Evolutionary conservation across 768 basidiomycete species (phyloP).

Genomic region (Austroboletus eburneus): DNA sequence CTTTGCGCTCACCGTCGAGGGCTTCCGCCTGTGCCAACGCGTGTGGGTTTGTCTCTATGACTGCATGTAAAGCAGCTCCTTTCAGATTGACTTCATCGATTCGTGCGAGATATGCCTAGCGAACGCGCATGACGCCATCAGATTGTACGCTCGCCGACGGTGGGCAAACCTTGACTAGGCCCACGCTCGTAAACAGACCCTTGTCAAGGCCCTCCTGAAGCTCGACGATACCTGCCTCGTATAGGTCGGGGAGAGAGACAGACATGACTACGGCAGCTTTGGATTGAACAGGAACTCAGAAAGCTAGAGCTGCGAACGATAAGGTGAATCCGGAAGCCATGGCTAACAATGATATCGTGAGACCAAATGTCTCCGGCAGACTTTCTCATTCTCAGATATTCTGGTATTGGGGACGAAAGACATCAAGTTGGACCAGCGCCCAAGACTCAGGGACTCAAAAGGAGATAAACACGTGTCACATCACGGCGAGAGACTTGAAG

Average conservation of each 20-base stretch:
- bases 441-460: too few species aligned
- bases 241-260: conserved; percentile 47
- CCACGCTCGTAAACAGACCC: conserved; percentile 54
- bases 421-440: too few species aligned
- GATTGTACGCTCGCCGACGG: too few species aligned
- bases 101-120: conserved; percentile 59
- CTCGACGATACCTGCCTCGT: conserved; percentile 56
- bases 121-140: background rate
- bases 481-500: too few species aligned
- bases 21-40: conserved; percentile 50
- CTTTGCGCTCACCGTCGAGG: conserved; percentile 46
- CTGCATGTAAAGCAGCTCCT: conserved; percentile 53
- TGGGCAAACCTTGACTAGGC: conserved; percentile 53
- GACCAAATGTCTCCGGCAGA: too few species aligned
- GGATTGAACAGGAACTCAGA: conserved; percentile 4
- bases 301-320: conserved; percentile 1
- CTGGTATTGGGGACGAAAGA: too few species aligned
- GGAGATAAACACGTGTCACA: too few species aligned
- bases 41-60: conserved; percentile 57
- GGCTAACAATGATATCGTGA: too few species aligned
- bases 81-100: conserved; percentile 64
- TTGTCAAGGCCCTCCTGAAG: conserved; percentile 50
- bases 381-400: too few species aligned
- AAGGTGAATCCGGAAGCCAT: background rate
- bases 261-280: conserved; percentile 14